Base-by-base conservation (phyloP, 805 yeast species). In the Sugiyamaella valdiviana region DNA sequence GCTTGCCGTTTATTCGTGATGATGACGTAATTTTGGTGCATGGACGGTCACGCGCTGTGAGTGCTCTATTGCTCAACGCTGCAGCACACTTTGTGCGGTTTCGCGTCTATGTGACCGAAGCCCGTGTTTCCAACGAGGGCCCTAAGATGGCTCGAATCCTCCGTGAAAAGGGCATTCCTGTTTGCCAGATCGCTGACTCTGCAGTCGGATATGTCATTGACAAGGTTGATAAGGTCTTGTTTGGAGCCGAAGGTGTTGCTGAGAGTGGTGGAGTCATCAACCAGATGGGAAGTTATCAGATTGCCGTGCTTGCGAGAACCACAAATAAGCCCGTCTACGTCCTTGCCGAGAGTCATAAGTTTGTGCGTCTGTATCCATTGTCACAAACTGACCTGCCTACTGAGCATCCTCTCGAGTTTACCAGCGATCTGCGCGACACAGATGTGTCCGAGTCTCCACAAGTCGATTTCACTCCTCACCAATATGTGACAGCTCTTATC, bases 181-280 rank as follows among this genome's bases (percentile, higher is more conserved):
- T 84, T 10, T 82, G 87, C 45, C 74, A 89, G 45, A 85, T 93
- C 44, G 90, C 87, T 15, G 99, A 93, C 63, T 81, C 88, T 46
- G 95, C 96, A 6, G 97, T 91, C 12, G 98, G 98, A 0, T 88
- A 82, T 57, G 87, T 89, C 36, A 82, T 93, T 51, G 90, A 88
- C 64, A 85, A 85, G 64, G 89, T 90, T 12, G 95, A 91, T 69
- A 91, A 93, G 66, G 85, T 93, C 3, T 77, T 93, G 55, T 93
- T 93, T 56, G 99, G 99, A 48, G 99, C 99, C 1, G 99, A 93
- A 68, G 99, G 99, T 57, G 99, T 93, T 2, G 95, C 96, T 2
- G 99, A 93, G 70, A 84, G 95, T 64, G 99, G 99, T 49, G 99
- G 99, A 29, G 88, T 95, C 42, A 91, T 93, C 57, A 93, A 93